Base-by-base conservation (phyloP, 2,329 filamentous ascomycete genomes). In the Lizonia empirigonia region DNA sequence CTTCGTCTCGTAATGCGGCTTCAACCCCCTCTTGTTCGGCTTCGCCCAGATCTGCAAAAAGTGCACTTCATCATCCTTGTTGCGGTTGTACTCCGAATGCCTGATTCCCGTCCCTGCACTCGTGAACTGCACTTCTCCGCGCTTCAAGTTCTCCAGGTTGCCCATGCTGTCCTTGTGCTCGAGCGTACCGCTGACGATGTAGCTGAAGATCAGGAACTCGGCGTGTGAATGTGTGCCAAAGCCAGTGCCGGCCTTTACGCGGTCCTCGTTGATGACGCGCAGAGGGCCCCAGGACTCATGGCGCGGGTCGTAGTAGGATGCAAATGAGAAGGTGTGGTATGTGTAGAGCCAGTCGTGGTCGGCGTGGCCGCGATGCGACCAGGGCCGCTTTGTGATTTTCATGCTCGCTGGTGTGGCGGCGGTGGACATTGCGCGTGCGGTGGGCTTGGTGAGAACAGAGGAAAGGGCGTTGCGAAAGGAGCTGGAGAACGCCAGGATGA, bases 11-110 rank as follows among this genome's bases (percentile, higher is more conserved):
- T 96, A 96, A 30, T 82, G 80, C 1, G 91, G 91, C 37, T 80
- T 80, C 38, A 96, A 78, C 0, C 89, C 87, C 18, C 80, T 76
- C 71, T 85, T 85, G 82, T 90, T 92, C 0, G 90, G 90, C 40
- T 90, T 78, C 1, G 87, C 90, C 91, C 90, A 96, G 63, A 96
- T 95, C 74, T 96, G 91, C 26, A 96, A 76, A 68, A 95, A 95
- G 69, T 95, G 90, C 10, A 90, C 88, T 19, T 87, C 84, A 35
- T 89, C 83, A 12, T 81, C 75, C 44, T 77, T 71, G 70, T 90
- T 85, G 74, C 94, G 86, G 73, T 93, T 94, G 75, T 87, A 85
- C 75, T 96, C 91, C 7, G 85, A 89, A 73, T 96, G 90, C 1
- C 90, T 84, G 64, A 96, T 86, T 5, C 84, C 84, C 5, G 85